These are phyloP conservation scores for Fusarium dimerum DNA, from an alignment of 2,329 filamentous ascomycete genomes.

Conservation along the genomic window DNA sequence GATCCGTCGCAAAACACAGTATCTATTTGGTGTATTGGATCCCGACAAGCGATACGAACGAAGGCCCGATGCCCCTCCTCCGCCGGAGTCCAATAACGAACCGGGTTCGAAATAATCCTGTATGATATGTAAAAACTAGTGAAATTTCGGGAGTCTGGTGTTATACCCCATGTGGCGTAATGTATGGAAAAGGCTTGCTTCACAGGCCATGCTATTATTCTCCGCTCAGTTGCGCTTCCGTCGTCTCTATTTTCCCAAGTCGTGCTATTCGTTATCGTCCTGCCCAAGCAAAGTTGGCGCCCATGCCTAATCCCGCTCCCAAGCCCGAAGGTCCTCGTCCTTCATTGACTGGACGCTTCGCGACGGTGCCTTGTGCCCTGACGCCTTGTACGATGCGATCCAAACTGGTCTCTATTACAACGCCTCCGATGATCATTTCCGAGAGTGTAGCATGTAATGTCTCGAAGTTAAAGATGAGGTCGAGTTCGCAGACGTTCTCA, in stretches of 20 bases:
- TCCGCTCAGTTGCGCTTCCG: constrained; percentile 13
- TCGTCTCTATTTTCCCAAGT: constrained; percentile 4
- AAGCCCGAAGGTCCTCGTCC: constrained; percentile 46
- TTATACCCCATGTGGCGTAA: constrained; percentile 26
- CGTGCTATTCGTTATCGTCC: constrained; percentile 33
- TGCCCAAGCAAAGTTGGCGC: constrained; percentile 59
- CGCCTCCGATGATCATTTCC: constrained; percentile 94
- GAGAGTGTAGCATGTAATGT: constrained; percentile 86
- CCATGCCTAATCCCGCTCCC: constrained; percentile 55
- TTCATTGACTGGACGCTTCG: constrained; percentile 78
- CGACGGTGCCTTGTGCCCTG: constrained; percentile 71
- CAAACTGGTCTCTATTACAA: constrained; percentile 89
- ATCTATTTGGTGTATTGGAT: constrained; percentile 43
- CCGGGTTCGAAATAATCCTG: constrained; percentile 29
- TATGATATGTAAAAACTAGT: constrained; percentile 29
- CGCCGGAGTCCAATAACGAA: constrained; percentile 26
- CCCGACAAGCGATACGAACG: constrained; percentile 45
- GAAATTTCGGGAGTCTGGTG: constrained; percentile 29
- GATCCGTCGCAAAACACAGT: constrained; percentile 39
- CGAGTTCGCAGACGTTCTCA: constrained; percentile 97
- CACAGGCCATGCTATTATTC: constrained; percentile 16
- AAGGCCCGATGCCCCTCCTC: constrained; percentile 39
- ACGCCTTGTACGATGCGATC: constrained; percentile 89
- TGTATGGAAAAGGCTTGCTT: constrained; percentile 26
- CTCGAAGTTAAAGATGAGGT: constrained; percentile 99